Evolutionary conservation across 192 early-diverging fungal species (phyloP).

Genomic region (Coemansia sp.): DNA sequence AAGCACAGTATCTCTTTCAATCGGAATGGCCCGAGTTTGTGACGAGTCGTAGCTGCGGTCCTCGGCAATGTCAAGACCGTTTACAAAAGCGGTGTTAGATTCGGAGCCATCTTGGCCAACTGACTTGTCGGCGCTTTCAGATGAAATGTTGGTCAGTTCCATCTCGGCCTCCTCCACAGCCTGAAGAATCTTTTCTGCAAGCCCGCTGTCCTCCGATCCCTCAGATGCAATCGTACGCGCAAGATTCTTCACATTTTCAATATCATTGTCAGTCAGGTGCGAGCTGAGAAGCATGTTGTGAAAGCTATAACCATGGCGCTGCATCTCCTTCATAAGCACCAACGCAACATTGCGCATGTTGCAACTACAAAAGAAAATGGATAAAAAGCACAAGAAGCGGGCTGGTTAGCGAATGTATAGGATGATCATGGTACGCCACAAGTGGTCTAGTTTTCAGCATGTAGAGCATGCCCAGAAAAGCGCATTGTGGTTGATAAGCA

Average conservation of each 20-base stretch:
- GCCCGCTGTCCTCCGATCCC: constrained; percentile 24
- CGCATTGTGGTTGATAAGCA: background rate
- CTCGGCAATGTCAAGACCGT: background rate
- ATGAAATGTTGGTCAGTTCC: constrained; percentile 22
- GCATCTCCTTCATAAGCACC: constrained; percentile 54
- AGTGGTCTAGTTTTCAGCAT: background rate
- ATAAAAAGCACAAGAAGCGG: background rate
- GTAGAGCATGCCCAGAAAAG: background rate
- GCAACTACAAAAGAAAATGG: constrained; percentile 26
- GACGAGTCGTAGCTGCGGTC: background rate
- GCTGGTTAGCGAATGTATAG: background rate
- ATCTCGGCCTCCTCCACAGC: constrained; percentile 41
- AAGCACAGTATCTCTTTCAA: background rate
- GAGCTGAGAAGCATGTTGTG: constrained; percentile 47
- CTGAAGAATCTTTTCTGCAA: constrained; percentile 28
- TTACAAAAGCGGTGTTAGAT: background rate
- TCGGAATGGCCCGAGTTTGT: background rate
- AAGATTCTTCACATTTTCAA: constrained; percentile 50
- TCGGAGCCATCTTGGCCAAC: background rate
- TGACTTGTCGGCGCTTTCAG: background rate
- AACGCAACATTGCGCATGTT: constrained; percentile 38
- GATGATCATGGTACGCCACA: background rate
- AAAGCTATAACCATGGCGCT: constrained; percentile 42
- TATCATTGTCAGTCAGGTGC: constrained; percentile 50
- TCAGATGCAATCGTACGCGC: constrained; percentile 26